Conservation (phyloP, 2,329 filamentous ascomycete species). For the Coleophoma crateriformis region DNA sequence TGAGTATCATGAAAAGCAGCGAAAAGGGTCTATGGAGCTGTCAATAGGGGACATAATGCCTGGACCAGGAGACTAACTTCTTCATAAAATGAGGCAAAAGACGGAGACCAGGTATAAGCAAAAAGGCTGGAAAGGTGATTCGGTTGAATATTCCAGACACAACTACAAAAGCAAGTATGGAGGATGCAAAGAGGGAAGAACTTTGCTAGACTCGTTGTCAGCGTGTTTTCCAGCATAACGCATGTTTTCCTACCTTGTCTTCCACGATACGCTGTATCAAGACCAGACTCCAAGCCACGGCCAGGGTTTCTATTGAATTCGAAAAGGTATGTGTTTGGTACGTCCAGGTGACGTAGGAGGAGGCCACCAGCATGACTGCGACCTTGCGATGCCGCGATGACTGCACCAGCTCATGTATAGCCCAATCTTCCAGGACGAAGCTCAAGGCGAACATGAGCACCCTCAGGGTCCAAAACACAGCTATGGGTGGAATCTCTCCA, state of each 20-base stretch:
- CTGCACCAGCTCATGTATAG: slow-evolving; percentile 82
- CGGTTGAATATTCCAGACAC: slow-evolving; percentile 92
- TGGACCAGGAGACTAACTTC: slow-evolving; percentile 50
- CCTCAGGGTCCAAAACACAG: slow-evolving; percentile 85
- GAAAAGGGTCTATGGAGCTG: slow-evolving; percentile 43
- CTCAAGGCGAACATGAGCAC: slow-evolving; percentile 90
- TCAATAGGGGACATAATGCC: slow-evolving; percentile 5
- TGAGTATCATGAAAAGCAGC: slow-evolving; percentile 57
- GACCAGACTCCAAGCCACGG: slow-evolving; percentile 90
- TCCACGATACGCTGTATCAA: slow-evolving; percentile 81
- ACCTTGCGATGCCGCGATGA: slow-evolving; percentile 65
- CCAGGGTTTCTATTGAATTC: slow-evolving; percentile 90
- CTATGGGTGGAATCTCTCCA: slow-evolving; percentile 72
- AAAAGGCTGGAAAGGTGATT: slow-evolving; percentile 93
- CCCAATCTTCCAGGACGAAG: slow-evolving; percentile 98
- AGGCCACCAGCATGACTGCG: slow-evolving; percentile 81
- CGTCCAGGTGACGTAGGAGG: slow-evolving; percentile 98
- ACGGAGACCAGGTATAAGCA: slow-evolving; percentile 76
- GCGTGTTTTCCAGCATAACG: too few relatives aligned
- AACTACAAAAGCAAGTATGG: slow-evolving; percentile 71
- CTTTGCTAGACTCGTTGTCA: slow-evolving; percentile 46
- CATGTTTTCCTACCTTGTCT: slow-evolving; percentile 57
- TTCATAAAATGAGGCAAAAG: slow-evolving; percentile 80
- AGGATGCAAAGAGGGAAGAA: slow-evolving; percentile 70
- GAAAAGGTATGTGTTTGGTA: slow-evolving; percentile 98